Evolutionary conservation across 805 yeast genomes (phyloP).

Genomic region (Candida easanensis): DNA sequence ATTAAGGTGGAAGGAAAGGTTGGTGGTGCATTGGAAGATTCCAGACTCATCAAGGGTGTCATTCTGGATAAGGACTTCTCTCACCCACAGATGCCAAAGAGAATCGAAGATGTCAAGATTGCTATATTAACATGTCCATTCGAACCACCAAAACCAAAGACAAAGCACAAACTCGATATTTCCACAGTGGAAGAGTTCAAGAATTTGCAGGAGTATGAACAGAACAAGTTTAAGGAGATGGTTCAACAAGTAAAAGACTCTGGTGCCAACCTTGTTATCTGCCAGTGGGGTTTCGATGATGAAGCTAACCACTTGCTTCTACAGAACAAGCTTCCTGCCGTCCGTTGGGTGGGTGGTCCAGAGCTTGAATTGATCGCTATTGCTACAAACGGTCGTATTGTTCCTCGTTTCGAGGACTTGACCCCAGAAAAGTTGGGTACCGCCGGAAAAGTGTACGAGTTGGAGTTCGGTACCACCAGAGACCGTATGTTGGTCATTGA

Average conservation of each 20-base stretch:
- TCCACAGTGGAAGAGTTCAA: constrained; percentile 92
- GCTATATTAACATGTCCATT: constrained; percentile 98
- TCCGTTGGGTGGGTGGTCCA: constrained; percentile 99
- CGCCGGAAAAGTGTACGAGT: constrained; percentile 82
- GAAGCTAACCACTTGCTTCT: constrained; percentile 93
- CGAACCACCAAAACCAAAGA: constrained; percentile 99
- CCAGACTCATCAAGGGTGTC: constrained; percentile 84
- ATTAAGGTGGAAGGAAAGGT: constrained; percentile 94
- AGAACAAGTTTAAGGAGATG: constrained; percentile 87
- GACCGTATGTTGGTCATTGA: constrained; percentile 96
- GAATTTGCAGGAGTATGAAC: constrained; percentile 88
- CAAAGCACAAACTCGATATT: constrained; percentile 94
- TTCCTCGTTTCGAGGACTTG: constrained; percentile 94
- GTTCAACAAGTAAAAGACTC: constrained; percentile 78
- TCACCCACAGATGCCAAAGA: constrained; percentile 97
- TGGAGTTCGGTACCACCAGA: constrained; percentile 94
- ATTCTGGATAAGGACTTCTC: constrained; percentile 94
- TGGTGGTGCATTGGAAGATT: constrained; percentile 90
- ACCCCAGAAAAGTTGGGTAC: constrained; percentile 76
- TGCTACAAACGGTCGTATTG: constrained; percentile 96
- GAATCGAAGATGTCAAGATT: constrained; percentile 72
- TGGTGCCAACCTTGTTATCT: constrained; percentile 94
- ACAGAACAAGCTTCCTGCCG: constrained; percentile 88
- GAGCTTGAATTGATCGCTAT: constrained; percentile 94
- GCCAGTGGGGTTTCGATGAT: constrained; percentile 99